phyloP scores from a whole-genome alignment of 1,284 basidiomycete genomes.

The Fomitopsis pinicola region DNA sequence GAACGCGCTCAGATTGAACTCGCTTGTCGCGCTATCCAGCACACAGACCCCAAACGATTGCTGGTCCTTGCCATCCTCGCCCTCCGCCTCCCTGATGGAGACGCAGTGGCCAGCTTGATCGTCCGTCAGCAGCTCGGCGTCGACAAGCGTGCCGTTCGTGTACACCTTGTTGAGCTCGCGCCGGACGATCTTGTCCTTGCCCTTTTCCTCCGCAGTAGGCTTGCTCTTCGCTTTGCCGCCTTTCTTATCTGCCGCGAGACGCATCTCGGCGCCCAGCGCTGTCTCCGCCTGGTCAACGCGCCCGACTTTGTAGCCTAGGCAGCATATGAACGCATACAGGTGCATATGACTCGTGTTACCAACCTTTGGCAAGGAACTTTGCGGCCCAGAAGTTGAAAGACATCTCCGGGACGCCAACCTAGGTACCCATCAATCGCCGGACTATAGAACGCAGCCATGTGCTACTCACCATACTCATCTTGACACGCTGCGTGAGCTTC shows the following conservation, averaged over 20 bases:
- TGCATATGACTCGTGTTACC: background rate
- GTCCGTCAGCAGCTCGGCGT: constrained; percentile 83
- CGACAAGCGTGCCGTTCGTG: constrained; percentile 95
- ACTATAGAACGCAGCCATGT: background rate
- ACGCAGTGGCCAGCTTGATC: constrained; percentile 97
- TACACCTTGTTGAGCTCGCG: constrained; percentile 95
- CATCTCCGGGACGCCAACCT: constrained; percentile 96
- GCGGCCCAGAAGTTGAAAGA: constrained; percentile 93
- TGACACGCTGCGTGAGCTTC: constrained; percentile 88
- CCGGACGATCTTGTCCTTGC: constrained; percentile 74
- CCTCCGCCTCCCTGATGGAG: constrained; percentile 71
- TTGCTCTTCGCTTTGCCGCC: constrained; percentile 44
- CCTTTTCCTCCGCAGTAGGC: constrained; percentile 39
- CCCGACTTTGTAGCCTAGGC: constrained; percentile 89
- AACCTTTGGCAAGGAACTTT: constrained; percentile 80
- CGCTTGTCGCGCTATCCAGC: constrained; percentile 94
- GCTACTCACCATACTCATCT: constrained; percentile 91
- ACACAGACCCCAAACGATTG: constrained; percentile 87
- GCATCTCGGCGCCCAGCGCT: constrained; percentile 80
- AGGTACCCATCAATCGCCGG: background rate
- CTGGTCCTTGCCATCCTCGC: constrained; percentile 38
- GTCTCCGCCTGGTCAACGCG: constrained; percentile 98
- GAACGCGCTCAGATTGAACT: constrained; percentile 90
- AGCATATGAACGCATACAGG: background rate
- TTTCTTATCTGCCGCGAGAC: constrained; percentile 66